Conservation (phyloP, 345 rosid species). For the thale cress (Arabidopsis thaliana) region TAIR10.1 NC_003074.8:20507501-20508000, state of each 20-base stretch:
- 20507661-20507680: constrained; percentile 94
- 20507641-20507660: constrained; percentile 96
- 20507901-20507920: constrained; percentile 93
- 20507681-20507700: constrained; percentile 87
- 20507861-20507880: constrained; percentile 92
- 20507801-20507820: constrained; percentile 99
- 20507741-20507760: constrained; percentile 94
- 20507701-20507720: constrained; percentile 99
- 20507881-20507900: constrained; percentile 98
- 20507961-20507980: constrained; percentile 95
- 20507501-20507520: constrained; percentile 97
- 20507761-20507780: constrained; percentile 98
- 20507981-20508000: constrained; percentile 94
- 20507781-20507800: constrained; percentile 98
- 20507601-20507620: constrained; percentile 98
- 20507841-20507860: constrained; percentile 95
- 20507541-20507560: constrained; percentile 96
- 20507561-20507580: constrained; percentile 90
- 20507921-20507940: constrained; percentile 87
- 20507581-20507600: constrained; percentile 96
- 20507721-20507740: constrained; percentile 97
- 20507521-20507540: constrained; percentile 97
- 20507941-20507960: constrained; percentile 93
- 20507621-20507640: constrained; percentile 94
- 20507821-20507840: constrained; percentile 98